Base-by-base conservation (phyloP, 164 flowering plant species). In the Magnolia officinalis region DNA sequence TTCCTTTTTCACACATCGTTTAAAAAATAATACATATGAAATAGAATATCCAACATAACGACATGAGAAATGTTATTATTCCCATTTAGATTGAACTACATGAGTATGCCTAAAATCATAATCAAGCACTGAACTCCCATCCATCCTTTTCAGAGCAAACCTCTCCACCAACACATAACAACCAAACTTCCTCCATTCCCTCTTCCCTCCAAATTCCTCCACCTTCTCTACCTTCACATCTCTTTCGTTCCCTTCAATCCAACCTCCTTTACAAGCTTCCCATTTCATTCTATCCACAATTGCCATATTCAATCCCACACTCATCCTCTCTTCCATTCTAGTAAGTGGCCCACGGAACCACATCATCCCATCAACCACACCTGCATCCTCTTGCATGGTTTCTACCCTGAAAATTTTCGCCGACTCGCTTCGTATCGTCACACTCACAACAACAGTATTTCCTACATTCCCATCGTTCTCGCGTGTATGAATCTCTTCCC, bases 101-200 rank as follows among this genome's bases (percentile, higher is more conserved):
- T 88, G 81, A 65, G 79, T 79, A 71, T 89, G 95, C 80, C 67
- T 81, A 72, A 86, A 89, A 65, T 82, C 87, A 78, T 74, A 83
- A 10, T 79, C 74, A 37, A 89, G 37, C 0, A 82, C 85, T 81
- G 87, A 65, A 52, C 84, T 87, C 59, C 86, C 87, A 86, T 87
- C 85, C 88, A 87, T 83, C 75, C 89, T 88, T 50, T 67, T 89
- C 77, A 88, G 66, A 37, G 78, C 88, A 78, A 86, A 89, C 21
- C 87, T 88, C 83, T 91, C 95, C 23, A 88, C 87, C 83, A 88
- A 78, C 19, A 87, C 83, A 84, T 83, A 87, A 24, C 86, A 88
- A 1, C 88, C 88, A 79, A 86, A 87, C 52, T 52, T 85, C 70
- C 31, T 82, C 92, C 89, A 87, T 5, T 63, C 77, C 6, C 74